A percentile compares a stretch with the other conserved stretches of the same genome.
phyloP scores from a whole-genome alignment of 2,329 filamentous ascomycete genomes.

The Aureobasidium lini region DNA sequence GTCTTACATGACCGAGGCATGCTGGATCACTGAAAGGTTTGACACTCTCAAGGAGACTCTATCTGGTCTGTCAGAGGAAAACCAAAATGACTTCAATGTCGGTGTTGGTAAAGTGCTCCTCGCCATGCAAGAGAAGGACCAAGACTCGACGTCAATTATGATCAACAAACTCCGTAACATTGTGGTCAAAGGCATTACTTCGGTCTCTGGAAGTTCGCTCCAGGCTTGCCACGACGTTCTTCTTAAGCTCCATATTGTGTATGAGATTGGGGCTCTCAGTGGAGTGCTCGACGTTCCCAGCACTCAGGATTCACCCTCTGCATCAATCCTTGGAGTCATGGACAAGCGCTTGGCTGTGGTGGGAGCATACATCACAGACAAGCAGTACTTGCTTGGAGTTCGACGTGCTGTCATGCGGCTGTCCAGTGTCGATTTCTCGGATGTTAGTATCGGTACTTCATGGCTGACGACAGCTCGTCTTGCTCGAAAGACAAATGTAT shows the following conservation, averaged over 20 bases:
- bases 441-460: constrained; percentile 68
- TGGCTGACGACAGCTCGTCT: constrained; percentile 83
- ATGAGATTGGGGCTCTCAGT: constrained; percentile 76
- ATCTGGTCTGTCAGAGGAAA: constrained; percentile 37
- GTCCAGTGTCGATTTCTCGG: constrained; percentile 47
- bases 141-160: constrained; percentile 46
- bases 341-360: constrained; percentile 78
- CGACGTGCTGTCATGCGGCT: constrained; percentile 82
- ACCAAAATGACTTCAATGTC: constrained; percentile 68
- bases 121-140: constrained; percentile 49
- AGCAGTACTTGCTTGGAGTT: constrained; percentile 84
- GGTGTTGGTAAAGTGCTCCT: constrained; percentile 63
- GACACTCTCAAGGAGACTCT: constrained; percentile 60
- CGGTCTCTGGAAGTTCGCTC: constrained; percentile 70
- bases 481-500: constrained; percentile 75
- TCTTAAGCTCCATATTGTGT: constrained; percentile 76
- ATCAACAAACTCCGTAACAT: constrained; percentile 61
- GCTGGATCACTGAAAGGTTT: constrained; percentile 85
- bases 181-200: constrained; percentile 66
- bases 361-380: constrained; percentile 83
- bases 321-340: constrained; percentile 34
- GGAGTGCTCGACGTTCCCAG: constrained; percentile 24
- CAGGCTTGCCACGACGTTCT: constrained; percentile 79
- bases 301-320: constrained; percentile 10
- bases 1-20: constrained; percentile 81